phyloP scores from a whole-genome alignment of 805 yeast species.

The Diddensiella santjacobensis region DNA sequence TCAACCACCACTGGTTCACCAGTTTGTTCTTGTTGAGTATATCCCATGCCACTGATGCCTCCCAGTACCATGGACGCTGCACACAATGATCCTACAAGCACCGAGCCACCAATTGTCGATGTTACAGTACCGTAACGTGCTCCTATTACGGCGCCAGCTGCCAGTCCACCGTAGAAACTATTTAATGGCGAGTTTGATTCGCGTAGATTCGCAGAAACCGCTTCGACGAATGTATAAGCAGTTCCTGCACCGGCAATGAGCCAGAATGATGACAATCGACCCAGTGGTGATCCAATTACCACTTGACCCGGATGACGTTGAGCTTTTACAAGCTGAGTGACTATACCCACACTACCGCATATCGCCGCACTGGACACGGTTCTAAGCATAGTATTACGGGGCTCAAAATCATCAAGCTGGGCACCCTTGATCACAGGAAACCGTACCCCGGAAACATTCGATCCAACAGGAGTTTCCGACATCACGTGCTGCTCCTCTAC shows the following conservation, averaged over 20 bases:
- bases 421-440: not conserved
- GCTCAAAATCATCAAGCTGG: conserved; percentile 37
- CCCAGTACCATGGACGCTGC: conserved; percentile 39
- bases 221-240: conserved; percentile 31
- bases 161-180: conserved; percentile 47
- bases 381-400: conserved; percentile 52
- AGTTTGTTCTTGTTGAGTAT: conserved; percentile 25
- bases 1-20: conserved; percentile 37
- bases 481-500: too few species aligned
- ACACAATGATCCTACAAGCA: conserved; percentile 42
- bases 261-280: conserved; percentile 1
- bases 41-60: conserved; percentile 27
- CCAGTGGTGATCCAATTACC: conserved; percentile 22
- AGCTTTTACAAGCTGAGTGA: conserved; percentile 43
- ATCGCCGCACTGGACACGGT: conserved; percentile 44
- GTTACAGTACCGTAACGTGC: conserved; percentile 29
- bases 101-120: conserved; percentile 45
- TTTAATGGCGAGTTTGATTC: conserved; percentile 61
- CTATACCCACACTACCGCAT: conserved; percentile 46
- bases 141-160: conserved; percentile 44
- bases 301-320: conserved; percentile 29
- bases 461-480: too few species aligned
- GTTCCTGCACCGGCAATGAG: conserved; percentile 1
- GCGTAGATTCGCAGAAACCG: conserved; percentile 54
- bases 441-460: conserved; percentile 1